Percentiles rank a stretch among this genome's conserved stretches.
Conservation (phyloP, 2,329 filamentous ascomycete genomes). For the Cylindrodendrum hubeiense region DNA sequence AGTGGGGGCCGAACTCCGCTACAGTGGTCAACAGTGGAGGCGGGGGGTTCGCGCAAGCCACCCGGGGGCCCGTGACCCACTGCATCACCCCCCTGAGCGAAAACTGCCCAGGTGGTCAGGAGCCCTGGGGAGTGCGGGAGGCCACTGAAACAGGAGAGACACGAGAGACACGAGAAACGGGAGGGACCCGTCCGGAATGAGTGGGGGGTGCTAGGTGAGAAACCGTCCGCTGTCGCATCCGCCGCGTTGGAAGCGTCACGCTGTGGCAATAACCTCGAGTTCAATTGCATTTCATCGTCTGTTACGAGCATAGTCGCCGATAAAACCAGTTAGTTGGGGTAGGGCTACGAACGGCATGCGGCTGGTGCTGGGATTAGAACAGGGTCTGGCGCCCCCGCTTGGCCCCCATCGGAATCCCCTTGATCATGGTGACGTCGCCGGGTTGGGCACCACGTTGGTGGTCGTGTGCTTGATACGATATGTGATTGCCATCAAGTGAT, state of each 20-base stretch:
- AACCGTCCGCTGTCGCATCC: neutral
- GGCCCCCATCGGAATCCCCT: too few species aligned
- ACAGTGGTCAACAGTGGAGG: neutral
- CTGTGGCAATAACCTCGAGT: too few species aligned
- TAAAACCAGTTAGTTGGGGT: too few species aligned
- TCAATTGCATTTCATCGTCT: too few species aligned
- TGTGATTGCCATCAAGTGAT: too few species aligned
- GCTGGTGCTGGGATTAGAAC: too few species aligned
- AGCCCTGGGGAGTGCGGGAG: slow-evolving; percentile 4
- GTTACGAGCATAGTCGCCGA: too few species aligned
- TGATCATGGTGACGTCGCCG: too few species aligned
- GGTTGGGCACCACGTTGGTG: neutral
- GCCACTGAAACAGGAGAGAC: neutral
- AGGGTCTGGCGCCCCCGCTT: too few species aligned
- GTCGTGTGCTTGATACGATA: too few species aligned
- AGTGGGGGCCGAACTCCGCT: neutral
- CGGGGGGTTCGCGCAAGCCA: slow-evolving; percentile 12
- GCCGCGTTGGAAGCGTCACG: too few species aligned
- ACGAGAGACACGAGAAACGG: neutral
- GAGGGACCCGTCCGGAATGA: neutral
- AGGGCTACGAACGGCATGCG: too few species aligned
- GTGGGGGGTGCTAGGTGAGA: neutral
- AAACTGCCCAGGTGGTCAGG: neutral
- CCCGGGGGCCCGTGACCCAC: slow-evolving; percentile 18
- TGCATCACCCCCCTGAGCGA: slow-evolving; percentile 10